phyloP scores from a whole-genome alignment of 495 filamentous ascomycete genomes.

The Echria macrotheca region DNA sequence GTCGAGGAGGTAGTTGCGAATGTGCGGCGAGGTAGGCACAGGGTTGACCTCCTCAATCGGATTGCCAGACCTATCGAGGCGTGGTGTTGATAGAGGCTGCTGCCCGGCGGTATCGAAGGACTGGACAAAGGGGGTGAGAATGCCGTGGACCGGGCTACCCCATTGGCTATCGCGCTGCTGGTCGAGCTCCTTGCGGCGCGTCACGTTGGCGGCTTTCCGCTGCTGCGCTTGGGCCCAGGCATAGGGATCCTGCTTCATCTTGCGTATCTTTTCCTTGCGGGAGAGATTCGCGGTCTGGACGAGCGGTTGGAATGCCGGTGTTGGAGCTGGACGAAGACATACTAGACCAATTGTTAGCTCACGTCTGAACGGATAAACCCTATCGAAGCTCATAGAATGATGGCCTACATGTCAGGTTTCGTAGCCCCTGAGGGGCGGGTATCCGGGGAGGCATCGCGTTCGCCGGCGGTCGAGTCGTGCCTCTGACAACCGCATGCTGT shows the following conservation, averaged over 20 bases:
- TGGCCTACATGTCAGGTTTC: slow-evolving; percentile 59
- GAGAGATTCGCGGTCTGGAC: slow-evolving; percentile 47
- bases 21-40: slow-evolving; percentile 39
- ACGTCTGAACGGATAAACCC: too few species aligned
- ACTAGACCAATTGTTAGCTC: slow-evolving; percentile 26
- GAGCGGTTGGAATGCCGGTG: slow-evolving; percentile 36
- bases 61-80: slow-evolving; percentile 32
- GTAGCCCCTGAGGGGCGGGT: slow-evolving; percentile 55
- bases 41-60: slow-evolving; percentile 26
- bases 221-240: slow-evolving; percentile 66
- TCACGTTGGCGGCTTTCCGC: slow-evolving; percentile 73
- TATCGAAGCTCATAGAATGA: too few species aligned
- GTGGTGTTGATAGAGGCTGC: slow-evolving; percentile 25
- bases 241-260: slow-evolving; percentile 58
- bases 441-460: slow-evolving; percentile 71
- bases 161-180: slow-evolving; percentile 52
- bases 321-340: slow-evolving; percentile 42
- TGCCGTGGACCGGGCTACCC: slow-evolving; percentile 74
- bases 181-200: slow-evolving; percentile 61
- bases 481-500: slow-evolving; percentile 16
- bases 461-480: slow-evolving; percentile 8
- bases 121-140: slow-evolving; percentile 74
- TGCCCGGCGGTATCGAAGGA: slow-evolving; percentile 63
- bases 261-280: slow-evolving; percentile 40
- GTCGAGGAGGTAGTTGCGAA: slow-evolving; percentile 71